Base-by-base conservation (phyloP, 2,329 filamentous ascomycete species). In the Hypoxylon sp. region DNA sequence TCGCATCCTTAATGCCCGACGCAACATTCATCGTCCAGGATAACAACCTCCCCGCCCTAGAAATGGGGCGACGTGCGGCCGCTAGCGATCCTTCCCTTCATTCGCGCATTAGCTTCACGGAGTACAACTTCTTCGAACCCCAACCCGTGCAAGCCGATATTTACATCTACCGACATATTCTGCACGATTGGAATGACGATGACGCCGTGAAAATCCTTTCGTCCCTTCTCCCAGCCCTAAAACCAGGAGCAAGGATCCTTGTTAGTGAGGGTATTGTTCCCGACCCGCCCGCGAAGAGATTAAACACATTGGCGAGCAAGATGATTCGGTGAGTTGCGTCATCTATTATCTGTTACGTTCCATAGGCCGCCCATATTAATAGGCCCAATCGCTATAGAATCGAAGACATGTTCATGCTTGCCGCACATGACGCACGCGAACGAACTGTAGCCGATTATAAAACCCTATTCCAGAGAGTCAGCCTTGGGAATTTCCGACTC, bases 381-480 rank as follows among this genome's bases (percentile, higher is more conserved):
- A 26, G 5, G 17, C 26, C 8, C 8, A 50, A 42, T 50, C 10
- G 5, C 9, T 48, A 17, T 29, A 70, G 68, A 17, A 60, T 66
- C 13, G 68, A 70, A 55, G 68, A 70, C 39, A 59, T 59, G 47
- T 57, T 70, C 46, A 68, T 70, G 68, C 62, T 70, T 35, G 68
- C 50, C 19, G 68, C 47, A 3, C 68, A 70, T 29, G 52, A 70
- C 10, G 66, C 68, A 13, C 51, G 50, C 5, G 68, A 70, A 42
- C 57, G 68, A 14, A 70, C 65, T 13, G 62, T 70, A 5, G 37
- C 58, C 8, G 65, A 70, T 42, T 70, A 68, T 29, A 58, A 66
- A 47, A 54, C 62, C 9, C 37, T 70, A 4, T 70, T 70, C 44
- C 57, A 66, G 5, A 56, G 53, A 26, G 50, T 63, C 35, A 65